These are phyloP conservation scores for Paecilomyces niveus DNA, from an alignment of 2,329 filamentous ascomycete species.

Conservation along the genomic window DNA sequence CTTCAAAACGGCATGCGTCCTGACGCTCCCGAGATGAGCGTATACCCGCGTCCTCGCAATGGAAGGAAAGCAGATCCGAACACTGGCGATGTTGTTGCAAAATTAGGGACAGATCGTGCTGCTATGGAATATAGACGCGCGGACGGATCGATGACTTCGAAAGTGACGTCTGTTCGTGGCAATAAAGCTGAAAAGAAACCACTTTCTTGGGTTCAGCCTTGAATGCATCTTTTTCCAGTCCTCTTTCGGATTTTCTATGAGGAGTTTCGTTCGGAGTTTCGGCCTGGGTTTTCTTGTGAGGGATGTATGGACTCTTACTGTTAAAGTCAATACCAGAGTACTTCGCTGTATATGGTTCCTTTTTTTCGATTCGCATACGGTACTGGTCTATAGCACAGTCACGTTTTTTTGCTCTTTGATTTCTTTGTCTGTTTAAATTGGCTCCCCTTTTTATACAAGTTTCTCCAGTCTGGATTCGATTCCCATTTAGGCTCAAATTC, in stretches of 20 bases:
- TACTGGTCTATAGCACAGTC: not conserved
- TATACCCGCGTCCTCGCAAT: slow-evolving; percentile 4
- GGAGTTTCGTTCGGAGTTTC: not conserved
- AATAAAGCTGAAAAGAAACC: not conserved
- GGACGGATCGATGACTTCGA: slow-evolving; percentile 27
- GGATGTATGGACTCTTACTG: slow-evolving; percentile 8
- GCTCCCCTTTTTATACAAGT: not conserved
- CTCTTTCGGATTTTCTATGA: not conserved
- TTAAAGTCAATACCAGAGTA: slow-evolving; percentile 11
- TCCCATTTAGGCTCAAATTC: not conserved
- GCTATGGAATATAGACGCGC: slow-evolving; percentile 30
- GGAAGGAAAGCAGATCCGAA: slow-evolving; percentile 11
- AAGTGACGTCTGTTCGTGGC: slow-evolving; percentile 7
- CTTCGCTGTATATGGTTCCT: slow-evolving; percentile 15
- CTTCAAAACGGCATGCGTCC: slow-evolving; percentile 41
- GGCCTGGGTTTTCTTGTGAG: not conserved
- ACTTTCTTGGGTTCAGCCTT: not conserved
- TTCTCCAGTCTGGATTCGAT: not conserved
- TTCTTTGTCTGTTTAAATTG: slow-evolving; percentile 1
- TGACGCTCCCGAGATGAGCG: slow-evolving; percentile 18
- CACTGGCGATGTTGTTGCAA: not conserved
- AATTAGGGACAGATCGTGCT: not conserved
- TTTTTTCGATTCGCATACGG: slow-evolving; percentile 1
- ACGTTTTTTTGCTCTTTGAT: slow-evolving; percentile 2
- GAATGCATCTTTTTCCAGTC: not conserved